Evolutionary conservation across 2,329 filamentous ascomycete species (phyloP), one percentile per base, ranked within the genome.

Genomic region (Colletotrichum karsti): DNA sequence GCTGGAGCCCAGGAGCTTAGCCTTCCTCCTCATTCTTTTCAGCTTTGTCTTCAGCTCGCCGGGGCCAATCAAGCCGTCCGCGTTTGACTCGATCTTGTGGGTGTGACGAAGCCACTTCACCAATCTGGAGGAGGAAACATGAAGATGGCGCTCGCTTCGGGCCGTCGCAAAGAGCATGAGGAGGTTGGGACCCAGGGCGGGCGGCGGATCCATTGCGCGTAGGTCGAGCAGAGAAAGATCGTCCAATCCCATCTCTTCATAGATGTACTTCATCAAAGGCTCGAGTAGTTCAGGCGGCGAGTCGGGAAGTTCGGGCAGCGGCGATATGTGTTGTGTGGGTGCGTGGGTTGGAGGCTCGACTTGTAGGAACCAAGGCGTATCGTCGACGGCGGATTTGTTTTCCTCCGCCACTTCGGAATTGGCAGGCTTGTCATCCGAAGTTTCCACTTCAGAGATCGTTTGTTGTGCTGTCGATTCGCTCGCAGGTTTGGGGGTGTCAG

Each of bases 81-180:
- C 95, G 72, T 90, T 88, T 1, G 95, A 93, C 2, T 87, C 83
- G 39, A 98, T 82, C 61, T 90, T 90, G 78, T 93, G 89, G 12
- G 90, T 88, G 44, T 87, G 90, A 58, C 94, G 87, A 48, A 98
- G 82, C 92, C 93, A 98, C 66, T 95, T 89, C 71, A 95, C 93
- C 26, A 97, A 87, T n/a, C 94, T 90, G 75, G 97, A 94, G 0
- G 95, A 94, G 1, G 93, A 93, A 22, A 97, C 92, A 76, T 97
- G 95, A 37, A 99, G 84, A 81, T 99, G 96, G 58, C 95, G 94
- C 78, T 98, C 93, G 74, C 93, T 97, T 66, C 96, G 91, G 13
- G 95, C 93, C 8, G 94, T 97, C 42, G 92, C 94, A 71, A 99
- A 90, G 30, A 99, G 81, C 96, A 98, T 98, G 60, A 99, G 87